Evolutionary conservation across 2,329 filamentous ascomycete species (phyloP).

Genomic region (Calonectria pseudoturangicola): DNA sequence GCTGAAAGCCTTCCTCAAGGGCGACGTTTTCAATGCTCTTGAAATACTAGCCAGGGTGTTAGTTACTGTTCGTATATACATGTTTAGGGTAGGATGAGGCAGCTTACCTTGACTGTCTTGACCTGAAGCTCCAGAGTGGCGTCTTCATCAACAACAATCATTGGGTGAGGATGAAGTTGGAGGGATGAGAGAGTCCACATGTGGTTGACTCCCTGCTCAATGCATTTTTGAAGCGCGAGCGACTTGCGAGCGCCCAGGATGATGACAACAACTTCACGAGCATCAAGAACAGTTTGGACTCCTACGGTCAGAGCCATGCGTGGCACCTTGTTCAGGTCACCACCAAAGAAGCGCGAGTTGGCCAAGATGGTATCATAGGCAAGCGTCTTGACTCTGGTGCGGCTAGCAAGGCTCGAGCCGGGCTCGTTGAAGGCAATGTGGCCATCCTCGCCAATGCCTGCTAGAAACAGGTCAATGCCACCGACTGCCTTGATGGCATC

Average conservation of each 20-base stretch:
- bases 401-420: conserved; percentile 84
- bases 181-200: conserved; percentile 92
- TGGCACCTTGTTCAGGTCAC: conserved; percentile 84
- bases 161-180: conserved; percentile 86
- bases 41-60: conserved; percentile 72
- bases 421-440: conserved; percentile 96
- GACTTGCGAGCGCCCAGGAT: conserved; percentile 89
- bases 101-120: conserved; percentile 79
- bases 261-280: conserved; percentile 87
- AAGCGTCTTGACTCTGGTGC: conserved; percentile 89
- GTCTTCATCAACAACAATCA: conserved; percentile 90
- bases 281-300: conserved; percentile 88
- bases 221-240: conserved; percentile 84
- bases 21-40: conserved; percentile 82
- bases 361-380: conserved; percentile 91
- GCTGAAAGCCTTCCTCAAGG: conserved; percentile 73
- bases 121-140: conserved; percentile 83
- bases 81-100: neutral
- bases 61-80: conserved; percentile 21
- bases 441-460: conserved; percentile 89
- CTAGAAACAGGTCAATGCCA: conserved; percentile 90
- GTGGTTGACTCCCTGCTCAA: conserved; percentile 89
- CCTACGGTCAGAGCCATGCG: conserved; percentile 90
- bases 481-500: conserved; percentile 83
- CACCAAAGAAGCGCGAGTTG: conserved; percentile 89